These are phyloP conservation scores for Perkinsus chesapeaki DNA, from an alignment of 169 alveolate species.

Conservation along the genomic window DNA sequence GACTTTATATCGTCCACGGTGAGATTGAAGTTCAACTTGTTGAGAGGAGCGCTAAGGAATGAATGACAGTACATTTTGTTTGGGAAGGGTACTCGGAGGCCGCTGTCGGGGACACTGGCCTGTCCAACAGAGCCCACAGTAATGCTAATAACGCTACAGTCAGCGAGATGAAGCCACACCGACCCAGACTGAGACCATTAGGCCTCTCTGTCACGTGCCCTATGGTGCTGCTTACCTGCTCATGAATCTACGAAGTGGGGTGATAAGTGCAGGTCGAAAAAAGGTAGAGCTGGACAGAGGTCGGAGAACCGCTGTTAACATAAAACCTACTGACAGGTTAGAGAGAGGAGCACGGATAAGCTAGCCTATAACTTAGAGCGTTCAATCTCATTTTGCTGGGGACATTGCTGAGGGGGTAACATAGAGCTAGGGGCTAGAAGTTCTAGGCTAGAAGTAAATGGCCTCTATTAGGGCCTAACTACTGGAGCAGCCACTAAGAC, in stretches of 20 bases:
- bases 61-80: neutral
- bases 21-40: neutral
- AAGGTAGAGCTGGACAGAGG: neutral
- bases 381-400: too few relatives aligned
- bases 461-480: too few relatives aligned
- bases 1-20: neutral
- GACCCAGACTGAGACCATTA: neutral
- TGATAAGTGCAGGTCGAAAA: neutral
- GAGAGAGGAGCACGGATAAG: too few relatives aligned
- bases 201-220: neutral
- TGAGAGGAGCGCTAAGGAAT: neutral
- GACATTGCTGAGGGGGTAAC: too few relatives aligned
- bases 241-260: neutral
- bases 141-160: neutral
- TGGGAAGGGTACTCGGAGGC: neutral
- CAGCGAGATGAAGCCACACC: neutral
- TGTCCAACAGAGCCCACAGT: neutral
- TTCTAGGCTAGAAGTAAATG: too few relatives aligned
- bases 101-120: neutral
- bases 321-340: neutral
- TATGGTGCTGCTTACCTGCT: too few relatives aligned
- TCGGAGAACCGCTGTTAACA: neutral
- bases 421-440: too few relatives aligned
- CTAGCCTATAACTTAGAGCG: too few relatives aligned
- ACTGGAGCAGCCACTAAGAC: too few relatives aligned